Conservation (phyloP, 2,329 filamentous ascomycete genomes). For the Endothia cerciana region DNA sequence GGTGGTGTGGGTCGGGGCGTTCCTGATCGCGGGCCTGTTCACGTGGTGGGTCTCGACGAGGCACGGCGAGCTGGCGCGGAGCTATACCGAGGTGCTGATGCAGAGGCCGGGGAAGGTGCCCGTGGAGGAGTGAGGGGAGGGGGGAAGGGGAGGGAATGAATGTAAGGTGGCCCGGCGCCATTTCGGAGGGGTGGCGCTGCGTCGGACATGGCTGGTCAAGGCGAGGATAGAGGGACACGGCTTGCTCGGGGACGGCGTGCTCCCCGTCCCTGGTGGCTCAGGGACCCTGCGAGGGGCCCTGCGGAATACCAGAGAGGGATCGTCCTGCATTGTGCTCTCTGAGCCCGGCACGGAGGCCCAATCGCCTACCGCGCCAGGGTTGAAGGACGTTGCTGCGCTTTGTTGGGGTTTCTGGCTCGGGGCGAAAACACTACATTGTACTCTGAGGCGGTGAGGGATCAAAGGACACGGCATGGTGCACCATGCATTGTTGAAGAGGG, state of each 20-base stretch:
- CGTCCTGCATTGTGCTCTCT: background rate
- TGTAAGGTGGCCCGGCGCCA: too few species aligned
- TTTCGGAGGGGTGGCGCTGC: too few species aligned
- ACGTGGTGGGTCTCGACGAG: conserved; percentile 25
- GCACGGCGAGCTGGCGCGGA: conserved; percentile 7
- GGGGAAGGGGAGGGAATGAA: too few species aligned
- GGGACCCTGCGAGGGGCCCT: too few species aligned
- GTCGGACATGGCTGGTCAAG: too few species aligned
- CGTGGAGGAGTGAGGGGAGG: conserved; percentile 16
- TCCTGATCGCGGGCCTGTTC: conserved; percentile 20
- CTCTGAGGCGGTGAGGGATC: background rate
- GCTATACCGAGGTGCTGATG: conserved; percentile 24
- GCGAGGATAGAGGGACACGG: background rate
- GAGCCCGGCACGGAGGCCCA: background rate
- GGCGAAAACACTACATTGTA: conserved; percentile 14
- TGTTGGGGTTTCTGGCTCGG: background rate
- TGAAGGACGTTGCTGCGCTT: background rate
- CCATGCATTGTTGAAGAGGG: background rate
- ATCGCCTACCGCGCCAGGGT: background rate
- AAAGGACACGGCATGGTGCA: conserved; percentile 3
- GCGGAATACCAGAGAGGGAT: background rate
- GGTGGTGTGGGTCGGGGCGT: conserved; percentile 23
- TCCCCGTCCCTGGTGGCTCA: too few species aligned
- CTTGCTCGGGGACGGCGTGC: too few species aligned
- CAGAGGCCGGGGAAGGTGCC: conserved; percentile 17